Base-by-base conservation (phyloP, 176 grass and related monocot genomes). In the Pharus latifolius region DNA sequence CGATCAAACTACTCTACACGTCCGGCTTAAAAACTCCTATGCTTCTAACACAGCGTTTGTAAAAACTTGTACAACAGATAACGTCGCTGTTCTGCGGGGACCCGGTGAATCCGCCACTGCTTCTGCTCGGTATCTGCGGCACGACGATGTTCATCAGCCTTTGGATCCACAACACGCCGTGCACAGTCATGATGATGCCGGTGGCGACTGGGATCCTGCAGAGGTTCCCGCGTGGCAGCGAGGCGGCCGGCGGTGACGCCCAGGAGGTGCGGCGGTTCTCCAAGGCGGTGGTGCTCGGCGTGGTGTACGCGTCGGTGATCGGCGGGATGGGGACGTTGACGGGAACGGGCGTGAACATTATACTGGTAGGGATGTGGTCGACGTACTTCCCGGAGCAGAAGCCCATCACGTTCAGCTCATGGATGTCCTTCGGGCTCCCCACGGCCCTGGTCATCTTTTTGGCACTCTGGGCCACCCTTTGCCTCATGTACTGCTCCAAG, bases 111-210 rank as follows among this genome's bases (percentile, higher is more conserved):
- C 92, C 92, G 13, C 12, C 77, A 19, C 65, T 87, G 52, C 77
- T 96, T 67, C 77, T 96, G 13, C 80, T 96, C 14, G 92, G 92
- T 9, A 82, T 87, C 81, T 80, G 72, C 18, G 85, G 79, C 34
- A 96, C 85, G 18, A 89, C 85, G 2, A 17, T 73, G 13, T 92
- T 92, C 63, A n/a, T 92, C 47, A 92, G 88, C 83, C 92, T 96
- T 85, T 96, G 92, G 92, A 96, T 96, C 82, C 88, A 96, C 76
- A 96, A 92, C 88, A 96, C 92, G 63, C 46, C 92, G 0, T 79
- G 88, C 31, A 82, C 88, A 2, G 77, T 96, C 19, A 96, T 96
- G 92, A 96, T 96, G 85, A 92, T 92, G 62, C 88, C 85, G 2
- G 85, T 96, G 20, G 92, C 88, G 5, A 96, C 73, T 16, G 92